Percentiles rank a stretch among this genome's conserved stretches.
Conservation (phyloP, 1,284 basidiomycete species). For the Testicularia cyperi region DNA sequence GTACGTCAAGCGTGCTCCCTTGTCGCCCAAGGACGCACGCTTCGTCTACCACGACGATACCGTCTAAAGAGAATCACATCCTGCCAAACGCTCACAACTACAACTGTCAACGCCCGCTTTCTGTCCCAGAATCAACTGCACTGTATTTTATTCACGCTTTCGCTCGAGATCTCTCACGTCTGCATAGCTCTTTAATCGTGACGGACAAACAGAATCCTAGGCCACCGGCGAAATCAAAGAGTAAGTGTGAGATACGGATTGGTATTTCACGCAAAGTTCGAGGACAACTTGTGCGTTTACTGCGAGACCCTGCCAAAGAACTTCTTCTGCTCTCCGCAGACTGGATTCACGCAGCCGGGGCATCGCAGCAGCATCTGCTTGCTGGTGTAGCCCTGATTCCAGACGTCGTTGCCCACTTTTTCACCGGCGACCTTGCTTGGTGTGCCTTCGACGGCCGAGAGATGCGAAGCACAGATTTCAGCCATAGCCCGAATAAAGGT, state of each 20-base stretch:
- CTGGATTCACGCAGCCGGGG: conserved; percentile 86
- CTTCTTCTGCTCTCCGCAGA: conserved; percentile 80
- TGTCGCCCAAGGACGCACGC: conserved; percentile 47
- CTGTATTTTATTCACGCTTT: no score
- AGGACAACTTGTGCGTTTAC: no score
- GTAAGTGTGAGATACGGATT: no score
- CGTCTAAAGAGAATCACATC: conserved; percentile 9
- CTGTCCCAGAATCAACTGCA: no score
- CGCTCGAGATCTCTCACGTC: no score
- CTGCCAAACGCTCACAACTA: no score
- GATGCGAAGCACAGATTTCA: conserved; percentile 82
- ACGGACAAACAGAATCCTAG: no score
- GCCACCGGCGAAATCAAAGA: no score
- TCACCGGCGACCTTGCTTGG: conserved; percentile 18
- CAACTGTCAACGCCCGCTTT: no score
- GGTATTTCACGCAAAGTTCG: no score
- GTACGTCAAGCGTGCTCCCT: conserved; percentile 50
- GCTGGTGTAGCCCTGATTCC: conserved; percentile 65
- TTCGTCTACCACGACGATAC: conserved; percentile 46
- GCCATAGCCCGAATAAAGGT: conserved; percentile 95
- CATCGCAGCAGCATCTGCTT: conserved; percentile 84
- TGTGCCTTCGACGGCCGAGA: conserved; percentile 60
- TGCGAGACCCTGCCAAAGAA: conserved; percentile 68
- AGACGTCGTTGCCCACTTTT: conserved; percentile 33
- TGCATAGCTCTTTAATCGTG: no score